A percentile compares a stretch with the other conserved stretches of the same genome.
Conservation (phyloP, 495 filamentous ascomycete species). For the Daldinia childiae region DNA sequence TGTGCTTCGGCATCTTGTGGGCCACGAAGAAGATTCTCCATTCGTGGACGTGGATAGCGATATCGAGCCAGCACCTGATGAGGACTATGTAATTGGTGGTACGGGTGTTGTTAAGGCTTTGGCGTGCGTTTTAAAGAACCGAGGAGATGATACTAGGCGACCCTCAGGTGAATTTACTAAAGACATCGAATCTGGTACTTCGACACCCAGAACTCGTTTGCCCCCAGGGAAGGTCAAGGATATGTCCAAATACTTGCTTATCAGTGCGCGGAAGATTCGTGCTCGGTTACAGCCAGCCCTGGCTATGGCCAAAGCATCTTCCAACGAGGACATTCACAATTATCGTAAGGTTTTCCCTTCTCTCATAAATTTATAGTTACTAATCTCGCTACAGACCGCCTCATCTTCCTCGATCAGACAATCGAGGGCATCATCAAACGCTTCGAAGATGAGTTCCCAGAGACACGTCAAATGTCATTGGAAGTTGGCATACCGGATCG, state of each 20-base stretch:
- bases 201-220: conserved; percentile 27
- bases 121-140: conserved; percentile 86
- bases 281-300: conserved; percentile 85
- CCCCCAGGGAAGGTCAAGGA: conserved; percentile 77
- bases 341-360: conserved; percentile 70
- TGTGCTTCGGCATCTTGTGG: conserved; percentile 64
- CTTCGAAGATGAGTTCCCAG: conserved; percentile 95
- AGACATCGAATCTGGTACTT: conserved; percentile 50
- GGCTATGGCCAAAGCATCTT: conserved; percentile 68
- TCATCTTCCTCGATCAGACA: conserved; percentile 90
- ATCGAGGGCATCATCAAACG: conserved; percentile 90
- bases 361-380: conserved; percentile 16
- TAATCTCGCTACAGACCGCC: conserved; percentile 66
- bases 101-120: conserved; percentile 95
- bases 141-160: conserved; percentile 64
- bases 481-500: conserved; percentile 46
- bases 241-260: conserved; percentile 88
- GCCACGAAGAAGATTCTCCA: conserved; percentile 69
- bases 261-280: conserved; percentile 87
- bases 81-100: conserved; percentile 95
- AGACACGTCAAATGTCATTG: conserved; percentile 71
- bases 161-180: conserved; percentile 56
- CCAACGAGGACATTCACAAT: conserved; percentile 66
- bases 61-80: conserved; percentile 80
- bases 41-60: conserved; percentile 65